phyloP scores from a whole-genome alignment of 495 filamentous ascomycete genomes.

The Trichoderma asperelloides region DNA sequence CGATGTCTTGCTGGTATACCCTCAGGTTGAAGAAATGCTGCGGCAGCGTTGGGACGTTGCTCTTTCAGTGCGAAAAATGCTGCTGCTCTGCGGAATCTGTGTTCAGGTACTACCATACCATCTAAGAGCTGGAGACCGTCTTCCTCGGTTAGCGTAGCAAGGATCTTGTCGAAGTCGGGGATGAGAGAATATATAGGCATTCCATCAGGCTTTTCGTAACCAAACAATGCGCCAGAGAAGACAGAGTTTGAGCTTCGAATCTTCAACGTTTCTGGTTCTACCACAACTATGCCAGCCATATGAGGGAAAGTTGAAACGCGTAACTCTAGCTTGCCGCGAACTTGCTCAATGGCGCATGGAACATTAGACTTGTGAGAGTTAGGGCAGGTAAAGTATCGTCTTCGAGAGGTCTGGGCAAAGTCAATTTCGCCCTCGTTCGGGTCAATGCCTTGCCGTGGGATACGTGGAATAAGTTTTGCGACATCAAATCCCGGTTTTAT shows the following conservation, averaged over 20 bases:
- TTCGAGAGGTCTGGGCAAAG: slow-evolving; percentile 55
- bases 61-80: slow-evolving; percentile 75
- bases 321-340: slow-evolving; percentile 55
- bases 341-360: slow-evolving; percentile 63
- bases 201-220: slow-evolving; percentile 73
- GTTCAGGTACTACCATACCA: slow-evolving; percentile 94
- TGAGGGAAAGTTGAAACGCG: slow-evolving; percentile 90
- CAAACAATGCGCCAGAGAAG: slow-evolving; percentile 86
- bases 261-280: slow-evolving; percentile 62
- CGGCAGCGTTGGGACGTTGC: slow-evolving; percentile 64
- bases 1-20: slow-evolving; percentile 80
- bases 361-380: slow-evolving; percentile 66
- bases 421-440: slow-evolving; percentile 57
- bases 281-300: slow-evolving; percentile 91
- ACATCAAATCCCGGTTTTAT: slow-evolving; percentile 60
- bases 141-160: slow-evolving; percentile 74
- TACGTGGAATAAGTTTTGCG: slow-evolving; percentile 63
- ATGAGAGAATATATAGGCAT: slow-evolving; percentile 70
- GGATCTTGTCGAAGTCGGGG: slow-evolving; percentile 75
- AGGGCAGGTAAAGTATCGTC: slow-evolving; percentile 73
- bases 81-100: slow-evolving; percentile 84
- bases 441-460: slow-evolving; percentile 65
- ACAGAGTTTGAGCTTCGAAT: slow-evolving; percentile 92
- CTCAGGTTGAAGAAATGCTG: slow-evolving; percentile 67
- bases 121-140: slow-evolving; percentile 75